phyloP scores from a whole-genome alignment of 2,329 filamentous ascomycete species.

The Colletotrichum salicis region DNA sequence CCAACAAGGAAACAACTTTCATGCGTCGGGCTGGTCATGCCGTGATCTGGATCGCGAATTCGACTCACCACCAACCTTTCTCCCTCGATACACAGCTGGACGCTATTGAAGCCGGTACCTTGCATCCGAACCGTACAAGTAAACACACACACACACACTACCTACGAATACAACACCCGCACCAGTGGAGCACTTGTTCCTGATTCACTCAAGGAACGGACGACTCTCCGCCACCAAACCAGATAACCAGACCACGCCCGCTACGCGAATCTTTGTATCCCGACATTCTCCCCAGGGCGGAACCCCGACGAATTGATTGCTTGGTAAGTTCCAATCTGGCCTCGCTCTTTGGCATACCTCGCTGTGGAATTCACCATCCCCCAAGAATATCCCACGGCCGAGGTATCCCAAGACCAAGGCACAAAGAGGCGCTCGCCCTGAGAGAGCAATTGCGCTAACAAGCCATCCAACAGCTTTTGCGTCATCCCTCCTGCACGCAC shows the following conservation, averaged over 20 bases:
- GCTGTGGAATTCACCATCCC: constrained; percentile 2
- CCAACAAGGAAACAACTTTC: neutral
- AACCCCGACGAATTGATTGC: neutral
- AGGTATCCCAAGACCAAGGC: constrained; percentile 6
- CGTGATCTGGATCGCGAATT: constrained; percentile 28
- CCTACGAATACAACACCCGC: neutral
- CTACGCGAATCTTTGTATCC: constrained; percentile 6
- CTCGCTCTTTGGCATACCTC: neutral
- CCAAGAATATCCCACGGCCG: neutral
- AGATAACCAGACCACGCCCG: neutral
- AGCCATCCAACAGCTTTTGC: constrained; percentile 30
- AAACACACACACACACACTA: neutral
- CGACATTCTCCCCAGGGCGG: neutral
- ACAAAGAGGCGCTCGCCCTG: neutral
- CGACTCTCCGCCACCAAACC: constrained; percentile 21
- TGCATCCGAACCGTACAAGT: constrained; percentile 4
- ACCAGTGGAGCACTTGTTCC: constrained; percentile 13
- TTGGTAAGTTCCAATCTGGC: constrained; percentile 5
- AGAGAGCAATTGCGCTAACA: constrained; percentile 31
- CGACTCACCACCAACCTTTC: neutral
- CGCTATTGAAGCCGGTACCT: neutral
- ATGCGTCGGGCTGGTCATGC: neutral
- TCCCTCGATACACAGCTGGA: constrained; percentile 15
- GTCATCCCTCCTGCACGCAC: constrained; percentile 24
- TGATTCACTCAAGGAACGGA: constrained; percentile 31